Evolutionary conservation across 2,329 filamentous ascomycete genomes (phyloP), one percentile per base, ranked within the genome.

Genomic region (Ceratocystis albifundus): DNA sequence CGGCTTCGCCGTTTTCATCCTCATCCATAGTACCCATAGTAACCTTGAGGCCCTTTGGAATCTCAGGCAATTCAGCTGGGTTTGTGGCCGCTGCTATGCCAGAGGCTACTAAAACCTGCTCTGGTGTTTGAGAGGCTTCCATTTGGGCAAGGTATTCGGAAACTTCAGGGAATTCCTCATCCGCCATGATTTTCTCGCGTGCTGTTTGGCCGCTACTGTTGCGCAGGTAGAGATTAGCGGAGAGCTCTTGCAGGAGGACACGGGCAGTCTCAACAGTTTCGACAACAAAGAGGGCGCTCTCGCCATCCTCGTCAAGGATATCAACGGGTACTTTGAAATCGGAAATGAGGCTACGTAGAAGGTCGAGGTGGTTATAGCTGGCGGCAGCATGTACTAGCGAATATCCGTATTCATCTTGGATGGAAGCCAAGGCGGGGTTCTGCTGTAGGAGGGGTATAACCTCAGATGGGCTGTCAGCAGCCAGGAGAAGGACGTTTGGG

Each of bases 221-320:
- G 70, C 77, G 81, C 68, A 87, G 79, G 22, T 76, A 77, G 46
- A 83, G 75, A 71, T 96, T 85, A 41, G 88, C 84, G 4, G 86
- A 84, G 2, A 97, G 79, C 74, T 96, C 90, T 72, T 95, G 90
- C 2, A 97, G 83, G 6, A 99, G 79, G 64, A 87, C 83, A 71
- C 84, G 84, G 22, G 93, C 93, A 55, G 90, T 87, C 3, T 89
- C 86, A 62, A 88, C 79, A 0, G 85, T 89, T 76, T 99, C 94
- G 32, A 87, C 85, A n/a, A 91, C 90, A 73, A 96, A 99, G 3
- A 99, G 80, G n/a, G 93, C 88, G 0, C 93, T 96, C 77, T 99
- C 94, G 66, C 86, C 84, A 74, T 99, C 94, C 74, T 96, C 90
- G 73, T 99, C 94, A 70, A 83, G 84, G 64, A 96, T 79, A 74